Conservation (phyloP, 768 basidiomycete species). For the Cystobasidium tubakii region DNA sequence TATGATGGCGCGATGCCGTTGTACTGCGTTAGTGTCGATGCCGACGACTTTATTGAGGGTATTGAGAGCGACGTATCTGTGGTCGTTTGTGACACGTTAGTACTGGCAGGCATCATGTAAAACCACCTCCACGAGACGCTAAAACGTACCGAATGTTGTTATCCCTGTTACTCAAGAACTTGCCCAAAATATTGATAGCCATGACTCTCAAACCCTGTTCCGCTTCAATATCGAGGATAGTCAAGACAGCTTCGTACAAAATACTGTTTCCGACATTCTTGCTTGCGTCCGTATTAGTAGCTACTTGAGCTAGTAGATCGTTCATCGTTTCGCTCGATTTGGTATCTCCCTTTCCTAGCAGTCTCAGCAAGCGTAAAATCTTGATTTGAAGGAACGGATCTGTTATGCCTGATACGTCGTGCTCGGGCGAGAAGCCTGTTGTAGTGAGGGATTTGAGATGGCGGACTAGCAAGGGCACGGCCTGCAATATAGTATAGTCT, state of each 20-base stretch:
- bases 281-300: slow-evolving; percentile 95
- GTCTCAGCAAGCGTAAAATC: slow-evolving; percentile 74
- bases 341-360: slow-evolving; percentile 78
- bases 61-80: slow-evolving; percentile 91
- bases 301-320: slow-evolving; percentile 95
- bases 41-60: slow-evolving; percentile 96
- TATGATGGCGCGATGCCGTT: slow-evolving; percentile 94
- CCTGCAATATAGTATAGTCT: slow-evolving; percentile 53
- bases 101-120: too few relatives aligned
- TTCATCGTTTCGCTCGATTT: slow-evolving; percentile 95
- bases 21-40: slow-evolving; percentile 96
- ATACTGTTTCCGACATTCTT: slow-evolving; percentile 99
- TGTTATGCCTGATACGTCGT: slow-evolving; percentile 98
- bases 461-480: slow-evolving; percentile 84
- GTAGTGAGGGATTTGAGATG: slow-evolving; percentile 91
- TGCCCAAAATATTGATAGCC: slow-evolving; percentile 99
- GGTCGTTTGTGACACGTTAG: background rate
- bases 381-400: slow-evolving; percentile 92
- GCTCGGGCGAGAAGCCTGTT: slow-evolving; percentile 95
- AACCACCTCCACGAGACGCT: too few relatives aligned
- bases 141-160: slow-evolving; percentile 89
- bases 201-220: slow-evolving; percentile 92
- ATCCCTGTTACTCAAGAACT: slow-evolving; percentile 93
- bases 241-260: slow-evolving; percentile 92
- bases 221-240: slow-evolving; percentile 93